Percentiles rank a stretch among this genome's conserved stretches.
These are phyloP conservation scores for Chlamydomonas incerta DNA, from an alignment of 139 green algal genomes.

Conservation along the genomic window DNA sequence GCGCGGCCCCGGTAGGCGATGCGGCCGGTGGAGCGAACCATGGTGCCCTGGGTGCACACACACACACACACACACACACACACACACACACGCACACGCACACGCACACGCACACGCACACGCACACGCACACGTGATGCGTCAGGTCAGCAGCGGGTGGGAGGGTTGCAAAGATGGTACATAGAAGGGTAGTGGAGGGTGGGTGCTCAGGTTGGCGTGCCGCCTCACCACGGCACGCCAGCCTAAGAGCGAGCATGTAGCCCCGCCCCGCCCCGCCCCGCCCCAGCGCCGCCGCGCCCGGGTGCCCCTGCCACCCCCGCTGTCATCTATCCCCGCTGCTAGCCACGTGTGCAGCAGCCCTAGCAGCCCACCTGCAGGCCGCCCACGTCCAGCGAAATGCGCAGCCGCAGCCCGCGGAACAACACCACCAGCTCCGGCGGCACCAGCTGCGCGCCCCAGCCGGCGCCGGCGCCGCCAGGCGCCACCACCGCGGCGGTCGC, in stretches of 20 bases:
- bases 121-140: too few relatives aligned
- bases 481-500: not conserved
- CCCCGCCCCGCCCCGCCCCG: too few relatives aligned
- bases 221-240: not conserved
- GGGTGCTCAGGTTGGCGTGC: not conserved
- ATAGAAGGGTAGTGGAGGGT: too few relatives aligned
- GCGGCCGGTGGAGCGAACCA: slow-evolving; percentile 15
- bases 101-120: too few relatives aligned
- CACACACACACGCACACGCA: too few relatives aligned
- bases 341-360: not conserved
- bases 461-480: not conserved
- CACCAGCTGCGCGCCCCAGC: not conserved
- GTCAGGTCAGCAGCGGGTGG: too few relatives aligned
- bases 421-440: not conserved
- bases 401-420: not conserved
- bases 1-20: slow-evolving; percentile 35
- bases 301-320: too few relatives aligned
- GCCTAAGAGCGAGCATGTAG: not conserved
- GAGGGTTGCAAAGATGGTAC: too few relatives aligned
- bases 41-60: not conserved
- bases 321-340: too few relatives aligned
- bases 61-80: too few relatives aligned
- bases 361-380: slow-evolving; percentile 9
- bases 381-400: not conserved
- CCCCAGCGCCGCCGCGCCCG: too few relatives aligned